phyloP scores from a whole-genome alignment of 2,329 filamentous ascomycete genomes.

The Dothiorella sarmentorum region DNA sequence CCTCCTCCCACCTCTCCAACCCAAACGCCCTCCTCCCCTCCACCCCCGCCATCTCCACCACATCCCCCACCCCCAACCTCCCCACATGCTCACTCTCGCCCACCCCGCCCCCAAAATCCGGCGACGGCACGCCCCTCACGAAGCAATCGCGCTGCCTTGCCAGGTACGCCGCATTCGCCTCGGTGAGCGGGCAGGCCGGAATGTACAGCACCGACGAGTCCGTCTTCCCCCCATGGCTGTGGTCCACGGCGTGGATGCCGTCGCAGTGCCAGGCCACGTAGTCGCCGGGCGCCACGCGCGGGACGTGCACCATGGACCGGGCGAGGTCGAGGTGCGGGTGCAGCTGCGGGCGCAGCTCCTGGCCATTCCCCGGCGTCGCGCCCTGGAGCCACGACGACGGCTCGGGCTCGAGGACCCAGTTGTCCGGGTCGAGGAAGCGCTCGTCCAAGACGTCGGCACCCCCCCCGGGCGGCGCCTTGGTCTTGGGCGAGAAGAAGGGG shows the following conservation, averaged over 20 bases:
- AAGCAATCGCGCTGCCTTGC: conserved; percentile 69
- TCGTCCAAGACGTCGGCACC: conserved; percentile 37
- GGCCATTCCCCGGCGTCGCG: conserved; percentile 63
- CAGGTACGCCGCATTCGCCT: conserved; percentile 69
- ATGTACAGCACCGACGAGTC: conserved; percentile 90
- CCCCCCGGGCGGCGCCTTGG: conserved; percentile 37
- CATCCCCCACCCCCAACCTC: conserved; percentile 37
- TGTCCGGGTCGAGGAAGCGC: conserved; percentile 49
- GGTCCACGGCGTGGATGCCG: conserved; percentile 78
- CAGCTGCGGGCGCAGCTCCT: conserved; percentile 61
- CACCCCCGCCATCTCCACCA: conserved; percentile 37
- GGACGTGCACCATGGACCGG: conserved; percentile 68
- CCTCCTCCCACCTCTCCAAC: conserved; percentile 46
- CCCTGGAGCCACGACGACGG: conserved; percentile 65
- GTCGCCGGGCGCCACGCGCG: conserved; percentile 66
- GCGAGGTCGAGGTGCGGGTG: conserved; percentile 69
- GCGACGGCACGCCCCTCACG: conserved; percentile 52
- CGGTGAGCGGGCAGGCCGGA: conserved; percentile 77
- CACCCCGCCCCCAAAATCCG: conserved; percentile 55
- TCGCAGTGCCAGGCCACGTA: conserved; percentile 81
- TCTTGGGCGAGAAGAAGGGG: conserved; percentile 69
- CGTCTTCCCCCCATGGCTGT: conserved; percentile 63
- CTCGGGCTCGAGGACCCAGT: conserved; percentile 57
- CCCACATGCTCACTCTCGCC: conserved; percentile 57
- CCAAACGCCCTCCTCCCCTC: conserved; percentile 57